Base-by-base conservation (phyloP, 768 basidiomycete species). In the Lentinula guzmanii region DNA sequence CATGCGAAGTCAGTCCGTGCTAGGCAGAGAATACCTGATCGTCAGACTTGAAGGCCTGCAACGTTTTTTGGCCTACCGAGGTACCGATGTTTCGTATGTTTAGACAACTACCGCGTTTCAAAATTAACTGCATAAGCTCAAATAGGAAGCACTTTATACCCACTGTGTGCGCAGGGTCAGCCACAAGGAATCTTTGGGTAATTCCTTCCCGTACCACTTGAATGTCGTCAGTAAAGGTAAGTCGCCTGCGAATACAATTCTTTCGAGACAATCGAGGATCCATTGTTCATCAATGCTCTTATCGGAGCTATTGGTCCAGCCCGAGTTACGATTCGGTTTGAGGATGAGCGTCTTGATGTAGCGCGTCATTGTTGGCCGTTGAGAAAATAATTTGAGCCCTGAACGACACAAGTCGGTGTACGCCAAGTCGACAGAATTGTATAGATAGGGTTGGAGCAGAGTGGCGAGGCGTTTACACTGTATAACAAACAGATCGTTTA, bases 141-240 rank as follows among this genome's bases (percentile, higher is more conserved):
- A 18, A 6, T 2, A 28, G 21, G n/a, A 52, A 56, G 24, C n/a
- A 6, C 7, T 18, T 0, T 28, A 43, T 16, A 56, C 46, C 46
- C 54, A 66, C 65, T 59, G 61, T 48, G 58, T 58, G 8, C 61
- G 62, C n/a, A 68, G 59, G 33, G 41, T 42, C 16, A 61, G 57
- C 67, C 67, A 68, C 15, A 68, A 53, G 5, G 53, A 62, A 58
- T 68, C 65, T 35, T 33, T 55, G 34, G 67, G 67, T 31, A 61
- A 63, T 43, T 65, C 64, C 63, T 60, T n/a, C 21, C 67, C 65
- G 37, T 66, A 63, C 67, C 64, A 68, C 31, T 52, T 60, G 42
- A 68, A 68, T 13, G 58, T 62, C 16, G 61, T 55, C 8, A 66
- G 56, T 39, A 59, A 34, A 24, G 46, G 31, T 35, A 66, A 48